Percentiles rank a stretch among this genome's conserved stretches.
Evolutionary conservation across 208 protist genomes (phyloP).

Genomic region (Leishmania martiniquensis): DNA sequence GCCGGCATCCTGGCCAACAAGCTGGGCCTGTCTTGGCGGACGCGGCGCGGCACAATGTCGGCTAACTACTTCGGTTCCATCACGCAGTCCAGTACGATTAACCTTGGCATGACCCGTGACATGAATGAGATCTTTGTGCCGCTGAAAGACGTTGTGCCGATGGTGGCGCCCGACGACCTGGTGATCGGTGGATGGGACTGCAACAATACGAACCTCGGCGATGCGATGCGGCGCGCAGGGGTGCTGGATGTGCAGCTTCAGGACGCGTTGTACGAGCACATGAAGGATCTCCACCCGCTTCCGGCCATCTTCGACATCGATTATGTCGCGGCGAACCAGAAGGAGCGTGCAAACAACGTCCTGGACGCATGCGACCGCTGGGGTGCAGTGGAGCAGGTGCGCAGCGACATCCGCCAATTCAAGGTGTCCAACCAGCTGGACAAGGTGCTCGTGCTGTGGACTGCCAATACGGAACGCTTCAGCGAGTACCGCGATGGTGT

Average conservation of each 20-base stretch:
- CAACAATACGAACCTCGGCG: slow-evolving; percentile 90
- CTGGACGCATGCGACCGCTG: slow-evolving; percentile 85
- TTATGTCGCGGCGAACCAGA: slow-evolving; percentile 99
- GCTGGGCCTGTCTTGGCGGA: slow-evolving; percentile 93
- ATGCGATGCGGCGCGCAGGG: slow-evolving; percentile 95
- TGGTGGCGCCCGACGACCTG: slow-evolving; percentile 97
- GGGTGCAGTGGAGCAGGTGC: slow-evolving; percentile 95
- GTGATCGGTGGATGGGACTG: slow-evolving; percentile 99
- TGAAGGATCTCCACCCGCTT: slow-evolving; percentile 93
- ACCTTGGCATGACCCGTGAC: slow-evolving; percentile 89
- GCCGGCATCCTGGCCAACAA: slow-evolving; percentile 97
- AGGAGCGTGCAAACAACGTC: slow-evolving; percentile 97
- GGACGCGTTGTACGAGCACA: slow-evolving; percentile 74
- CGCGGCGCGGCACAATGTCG: slow-evolving; percentile 86
- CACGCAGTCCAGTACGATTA: slow-evolving; percentile 96
- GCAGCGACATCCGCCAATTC: slow-evolving; percentile 95
- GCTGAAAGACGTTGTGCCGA: slow-evolving; percentile 95
- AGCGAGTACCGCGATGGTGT: slow-evolving; percentile 87
- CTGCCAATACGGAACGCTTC: slow-evolving; percentile 99
- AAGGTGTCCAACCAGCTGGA: slow-evolving; percentile 93
- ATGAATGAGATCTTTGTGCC: slow-evolving; percentile 94
- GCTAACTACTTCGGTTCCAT: slow-evolving; percentile 98
- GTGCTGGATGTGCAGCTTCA: slow-evolving; percentile 97
- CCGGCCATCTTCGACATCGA: slow-evolving; percentile 97
- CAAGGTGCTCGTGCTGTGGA: slow-evolving; percentile 98